Evolutionary conservation across 2,329 filamentous ascomycete genomes (phyloP).

Genomic region (Drechslerella dactyloides): DNA sequence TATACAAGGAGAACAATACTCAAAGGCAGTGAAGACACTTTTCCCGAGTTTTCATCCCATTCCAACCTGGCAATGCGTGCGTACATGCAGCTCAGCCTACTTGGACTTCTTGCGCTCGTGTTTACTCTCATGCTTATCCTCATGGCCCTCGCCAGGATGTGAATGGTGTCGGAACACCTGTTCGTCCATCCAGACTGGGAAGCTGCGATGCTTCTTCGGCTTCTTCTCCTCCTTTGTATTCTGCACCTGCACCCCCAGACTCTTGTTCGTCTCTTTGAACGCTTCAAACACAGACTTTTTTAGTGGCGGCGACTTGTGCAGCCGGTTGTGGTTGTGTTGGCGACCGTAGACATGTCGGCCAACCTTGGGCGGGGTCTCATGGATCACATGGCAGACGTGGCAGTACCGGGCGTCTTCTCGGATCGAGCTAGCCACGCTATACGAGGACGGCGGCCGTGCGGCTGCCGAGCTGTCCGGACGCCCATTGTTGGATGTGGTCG

Average conservation of each 20-base stretch:
- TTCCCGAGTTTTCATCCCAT: neutral
- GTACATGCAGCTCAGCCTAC: constrained; percentile 6
- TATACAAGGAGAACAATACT: neutral
- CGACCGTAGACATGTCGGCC: constrained; percentile 32
- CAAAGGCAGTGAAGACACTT: neutral
- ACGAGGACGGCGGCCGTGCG: constrained; percentile 35
- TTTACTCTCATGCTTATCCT: constrained; percentile 1
- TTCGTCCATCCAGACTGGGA: constrained; percentile 34
- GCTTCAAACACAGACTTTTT: constrained; percentile 41
- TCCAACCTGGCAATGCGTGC: neutral
- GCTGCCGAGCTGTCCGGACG: constrained; percentile 27
- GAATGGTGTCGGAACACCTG: constrained; percentile 9
- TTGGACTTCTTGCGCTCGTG: constrained; percentile 36
- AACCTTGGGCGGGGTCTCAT: constrained; percentile 26
- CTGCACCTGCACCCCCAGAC: constrained; percentile 22
- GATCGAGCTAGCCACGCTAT: constrained; percentile 22
- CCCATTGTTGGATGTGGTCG: constrained; percentile 24
- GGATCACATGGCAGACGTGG: constrained; percentile 44
- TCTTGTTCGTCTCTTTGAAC: constrained; percentile 44
- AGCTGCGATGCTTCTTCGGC: constrained; percentile 34
- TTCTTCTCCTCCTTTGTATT: constrained; percentile 25
- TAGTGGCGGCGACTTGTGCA: constrained; percentile 30
- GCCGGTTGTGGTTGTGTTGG: constrained; percentile 15
- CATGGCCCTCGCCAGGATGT: neutral
- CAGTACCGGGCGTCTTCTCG: constrained; percentile 42